Evolutionary conservation across 1,284 basidiomycete genomes (phyloP).

Genomic region (Marasmius fiardii): DNA sequence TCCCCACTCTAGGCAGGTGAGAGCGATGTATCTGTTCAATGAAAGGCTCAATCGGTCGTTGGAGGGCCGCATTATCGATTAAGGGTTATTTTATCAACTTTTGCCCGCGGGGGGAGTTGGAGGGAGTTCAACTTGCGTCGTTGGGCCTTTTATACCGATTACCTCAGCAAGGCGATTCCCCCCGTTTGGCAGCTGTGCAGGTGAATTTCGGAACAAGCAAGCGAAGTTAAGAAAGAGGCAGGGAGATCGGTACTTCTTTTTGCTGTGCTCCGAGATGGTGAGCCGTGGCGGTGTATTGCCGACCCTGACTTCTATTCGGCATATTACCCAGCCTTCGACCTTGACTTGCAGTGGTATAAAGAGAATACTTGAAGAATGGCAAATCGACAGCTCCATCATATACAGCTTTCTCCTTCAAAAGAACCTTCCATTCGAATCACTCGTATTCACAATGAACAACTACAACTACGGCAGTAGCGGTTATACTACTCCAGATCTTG

Average conservation of each 20-base stretch:
- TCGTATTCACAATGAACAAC: neutral
- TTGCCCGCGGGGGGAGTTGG: neutral
- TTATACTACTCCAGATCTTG: neutral
- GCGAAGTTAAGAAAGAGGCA: too few species aligned
- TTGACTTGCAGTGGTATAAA: neutral
- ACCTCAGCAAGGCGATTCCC: neutral
- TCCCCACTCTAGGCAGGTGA: too few species aligned
- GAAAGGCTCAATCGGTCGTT: too few species aligned
- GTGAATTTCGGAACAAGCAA: too few species aligned
- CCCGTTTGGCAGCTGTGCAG: neutral
- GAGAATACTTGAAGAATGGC: neutral
- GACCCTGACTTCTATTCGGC: too few species aligned
- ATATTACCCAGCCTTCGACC: neutral
- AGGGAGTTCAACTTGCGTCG: neutral
- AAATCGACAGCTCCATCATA: neutral
- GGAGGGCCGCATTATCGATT: too few species aligned
- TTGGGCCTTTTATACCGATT: neutral
- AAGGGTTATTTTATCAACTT: neutral
- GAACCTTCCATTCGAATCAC: neutral
- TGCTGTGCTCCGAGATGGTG: too few species aligned
- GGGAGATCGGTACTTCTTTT: too few species aligned
- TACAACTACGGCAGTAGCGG: neutral
- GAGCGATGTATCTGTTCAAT: too few species aligned
- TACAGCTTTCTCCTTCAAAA: neutral
- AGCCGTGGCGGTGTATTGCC: too few species aligned